Evolutionary conservation across 495 filamentous ascomycete genomes (phyloP).

Genomic region (Aspergillus biplanus): DNA sequence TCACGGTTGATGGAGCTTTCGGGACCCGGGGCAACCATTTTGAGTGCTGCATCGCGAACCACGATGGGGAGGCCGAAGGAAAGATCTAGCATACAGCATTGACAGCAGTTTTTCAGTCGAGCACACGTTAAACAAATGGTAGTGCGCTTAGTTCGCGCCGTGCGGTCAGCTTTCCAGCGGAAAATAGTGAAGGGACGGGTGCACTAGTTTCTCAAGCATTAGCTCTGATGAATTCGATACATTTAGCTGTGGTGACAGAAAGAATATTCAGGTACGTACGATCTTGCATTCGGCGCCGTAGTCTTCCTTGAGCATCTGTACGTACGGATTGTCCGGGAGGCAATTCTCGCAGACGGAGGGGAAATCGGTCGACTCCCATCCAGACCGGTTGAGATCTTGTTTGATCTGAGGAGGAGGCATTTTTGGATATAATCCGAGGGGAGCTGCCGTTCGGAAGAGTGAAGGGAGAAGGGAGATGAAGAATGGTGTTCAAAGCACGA

Average conservation of each 20-base stretch:
- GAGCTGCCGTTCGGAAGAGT: constrained; percentile 3
- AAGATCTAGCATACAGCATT: constrained; percentile 98
- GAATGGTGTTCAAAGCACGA: neutral
- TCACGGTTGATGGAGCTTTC: constrained; percentile 90
- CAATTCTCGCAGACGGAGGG: constrained; percentile 74
- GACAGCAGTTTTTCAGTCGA: constrained; percentile 94
- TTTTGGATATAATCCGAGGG: constrained; percentile 16
- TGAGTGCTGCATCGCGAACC: constrained; percentile 93
- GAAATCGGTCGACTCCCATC: constrained; percentile 89
- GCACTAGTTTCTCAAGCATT: constrained; percentile 52
- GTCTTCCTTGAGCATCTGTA: constrained; percentile 98
- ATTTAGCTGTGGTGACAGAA: neutral
- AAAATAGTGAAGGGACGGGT: constrained; percentile 97
- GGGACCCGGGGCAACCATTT: constrained; percentile 93
- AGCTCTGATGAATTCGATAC: neutral
- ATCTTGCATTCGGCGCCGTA: constrained; percentile 73
- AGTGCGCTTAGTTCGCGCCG: constrained; percentile 82
- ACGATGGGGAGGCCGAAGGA: constrained; percentile 92
- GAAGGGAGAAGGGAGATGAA: neutral
- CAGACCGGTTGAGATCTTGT: constrained; percentile 94
- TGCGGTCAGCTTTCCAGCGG: constrained; percentile 89
- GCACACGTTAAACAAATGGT: constrained; percentile 96
- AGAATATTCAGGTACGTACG: constrained; percentile 34
- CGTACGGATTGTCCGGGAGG: constrained; percentile 94
- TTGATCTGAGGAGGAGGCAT: constrained; percentile 76